A percentile compares a stretch with the other conserved stretches of the same genome.
Conservation (phyloP, 257 asterid species). For the Jasminum sambac region DNA sequence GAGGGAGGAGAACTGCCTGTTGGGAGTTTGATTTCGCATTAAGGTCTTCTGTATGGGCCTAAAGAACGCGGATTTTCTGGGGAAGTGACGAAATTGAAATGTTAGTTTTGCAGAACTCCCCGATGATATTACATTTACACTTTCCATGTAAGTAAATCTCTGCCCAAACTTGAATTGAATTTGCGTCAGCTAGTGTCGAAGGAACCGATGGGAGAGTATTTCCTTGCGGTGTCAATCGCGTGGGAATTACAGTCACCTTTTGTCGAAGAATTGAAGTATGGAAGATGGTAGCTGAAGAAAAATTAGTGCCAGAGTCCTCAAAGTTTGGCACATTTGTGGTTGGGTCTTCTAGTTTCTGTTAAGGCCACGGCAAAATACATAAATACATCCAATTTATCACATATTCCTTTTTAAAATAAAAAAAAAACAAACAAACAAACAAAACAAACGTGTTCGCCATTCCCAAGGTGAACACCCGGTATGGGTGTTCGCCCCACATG, state of each 20-base stretch:
- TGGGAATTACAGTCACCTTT: neutral
- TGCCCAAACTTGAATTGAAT: neutral
- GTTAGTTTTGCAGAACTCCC: constrained; percentile 21
- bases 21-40: constrained; percentile 23
- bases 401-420: no score
- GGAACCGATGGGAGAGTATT: neutral
- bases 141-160: constrained; percentile 25
- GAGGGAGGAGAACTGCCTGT: constrained; percentile 22
- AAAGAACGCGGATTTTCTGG: constrained; percentile 32
- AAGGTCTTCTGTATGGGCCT: constrained; percentile 32
- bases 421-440: no score
- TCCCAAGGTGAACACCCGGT: no score
- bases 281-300: no score
- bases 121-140: constrained; percentile 32
- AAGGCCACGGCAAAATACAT: no score
- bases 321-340: no score
- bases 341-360: no score
- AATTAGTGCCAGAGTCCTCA: no score
- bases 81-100: constrained; percentile 31
- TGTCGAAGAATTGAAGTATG: neutral
- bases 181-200: neutral
- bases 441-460: no score
- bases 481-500: no score
- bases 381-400: no score
- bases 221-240: neutral